Evolutionary conservation across 2,329 filamentous ascomycete species (phyloP).

Genomic region (Fusarium bulbicola): DNA sequence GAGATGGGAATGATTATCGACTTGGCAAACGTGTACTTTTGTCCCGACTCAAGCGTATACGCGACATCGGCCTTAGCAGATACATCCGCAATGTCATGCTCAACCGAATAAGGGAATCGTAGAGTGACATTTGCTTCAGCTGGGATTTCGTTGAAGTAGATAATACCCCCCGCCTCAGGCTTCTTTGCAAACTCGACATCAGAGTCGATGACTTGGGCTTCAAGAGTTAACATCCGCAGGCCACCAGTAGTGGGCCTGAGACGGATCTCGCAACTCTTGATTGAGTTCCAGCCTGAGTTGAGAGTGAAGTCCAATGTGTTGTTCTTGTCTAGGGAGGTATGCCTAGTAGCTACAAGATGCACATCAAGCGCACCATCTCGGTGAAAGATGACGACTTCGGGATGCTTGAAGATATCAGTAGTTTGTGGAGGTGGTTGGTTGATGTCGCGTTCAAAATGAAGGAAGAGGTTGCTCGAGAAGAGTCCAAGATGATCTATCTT

Average conservation of each 20-base stretch:
- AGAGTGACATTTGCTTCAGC: constrained; percentile 63
- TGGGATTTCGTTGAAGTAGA: constrained; percentile 59
- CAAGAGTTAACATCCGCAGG: constrained; percentile 68
- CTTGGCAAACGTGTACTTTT: constrained; percentile 49
- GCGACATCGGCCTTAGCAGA: constrained; percentile 78
- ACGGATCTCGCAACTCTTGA: constrained; percentile 66
- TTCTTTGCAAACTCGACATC: constrained; percentile 56
- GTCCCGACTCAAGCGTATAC: constrained; percentile 74
- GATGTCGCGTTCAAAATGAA: constrained; percentile 71
- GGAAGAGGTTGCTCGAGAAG: constrained; percentile 67
- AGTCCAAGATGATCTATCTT: constrained; percentile 78
- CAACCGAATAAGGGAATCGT: constrained; percentile 82
- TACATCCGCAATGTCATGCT: constrained; percentile 77
- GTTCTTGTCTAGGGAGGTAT: constrained; percentile 81
- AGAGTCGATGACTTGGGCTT: constrained; percentile 61
- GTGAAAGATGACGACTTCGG: constrained; percentile 78
- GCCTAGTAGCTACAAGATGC: constrained; percentile 70
- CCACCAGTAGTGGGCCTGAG: constrained; percentile 73
- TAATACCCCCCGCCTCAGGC: constrained; percentile 64
- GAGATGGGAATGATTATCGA: constrained; percentile 74
- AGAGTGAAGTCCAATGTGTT: constrained; percentile 81
- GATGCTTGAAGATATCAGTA: constrained; percentile 63
- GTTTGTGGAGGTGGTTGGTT: constrained; percentile 57
- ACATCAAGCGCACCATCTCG: constrained; percentile 74
- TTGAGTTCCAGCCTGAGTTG: constrained; percentile 77